phyloP scores from a whole-genome alignment of 1,284 basidiomycete species.

The Ceratobasidium sp. region DNA sequence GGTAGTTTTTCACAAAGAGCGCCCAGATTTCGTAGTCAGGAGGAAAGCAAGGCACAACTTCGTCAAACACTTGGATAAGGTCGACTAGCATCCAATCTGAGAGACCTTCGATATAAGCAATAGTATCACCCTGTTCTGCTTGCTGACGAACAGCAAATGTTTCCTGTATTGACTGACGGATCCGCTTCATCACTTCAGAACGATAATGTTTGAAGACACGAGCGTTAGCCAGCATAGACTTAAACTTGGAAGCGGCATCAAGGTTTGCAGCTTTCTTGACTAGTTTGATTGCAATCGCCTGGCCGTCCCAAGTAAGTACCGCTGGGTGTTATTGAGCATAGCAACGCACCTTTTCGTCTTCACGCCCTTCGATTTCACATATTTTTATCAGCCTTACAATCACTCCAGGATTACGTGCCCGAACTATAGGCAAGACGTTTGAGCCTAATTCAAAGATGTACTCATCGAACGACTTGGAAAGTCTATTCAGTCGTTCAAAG shows the following conservation, averaged over 20 bases:
- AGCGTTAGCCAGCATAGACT: constrained; percentile 90
- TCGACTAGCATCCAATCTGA: constrained; percentile 93
- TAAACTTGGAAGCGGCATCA: constrained; percentile 89
- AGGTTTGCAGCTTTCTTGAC: constrained; percentile 91
- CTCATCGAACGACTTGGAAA: constrained; percentile 85
- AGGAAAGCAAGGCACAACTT: constrained; percentile 92
- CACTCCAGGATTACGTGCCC: constrained; percentile 81
- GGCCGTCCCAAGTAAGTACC: constrained; percentile 31
- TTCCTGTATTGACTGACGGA: constrained; percentile 77
- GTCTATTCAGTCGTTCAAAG: constrained; percentile 87
- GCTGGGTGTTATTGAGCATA: neutral
- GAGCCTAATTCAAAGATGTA: constrained; percentile 83
- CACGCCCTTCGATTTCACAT: constrained; percentile 89
- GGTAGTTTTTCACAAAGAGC: constrained; percentile 88
- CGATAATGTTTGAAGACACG: constrained; percentile 96
- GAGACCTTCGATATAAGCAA: constrained; percentile 79
- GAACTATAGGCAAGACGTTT: constrained; percentile 81
- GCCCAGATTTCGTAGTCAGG: constrained; percentile 87
- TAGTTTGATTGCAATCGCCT: constrained; percentile 91
- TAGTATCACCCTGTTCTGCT: constrained; percentile 67
- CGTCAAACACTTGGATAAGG: constrained; percentile 86
- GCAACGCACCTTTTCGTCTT: constrained; percentile 86
- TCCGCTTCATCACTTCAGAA: constrained; percentile 84
- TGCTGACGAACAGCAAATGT: constrained; percentile 77
- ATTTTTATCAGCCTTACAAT: constrained; percentile 94